Percentiles rank a stretch among this genome's conserved stretches.
Evolutionary conservation across 1,139 yeast genomes (phyloP).

Genomic region (Pichia sp.): DNA sequence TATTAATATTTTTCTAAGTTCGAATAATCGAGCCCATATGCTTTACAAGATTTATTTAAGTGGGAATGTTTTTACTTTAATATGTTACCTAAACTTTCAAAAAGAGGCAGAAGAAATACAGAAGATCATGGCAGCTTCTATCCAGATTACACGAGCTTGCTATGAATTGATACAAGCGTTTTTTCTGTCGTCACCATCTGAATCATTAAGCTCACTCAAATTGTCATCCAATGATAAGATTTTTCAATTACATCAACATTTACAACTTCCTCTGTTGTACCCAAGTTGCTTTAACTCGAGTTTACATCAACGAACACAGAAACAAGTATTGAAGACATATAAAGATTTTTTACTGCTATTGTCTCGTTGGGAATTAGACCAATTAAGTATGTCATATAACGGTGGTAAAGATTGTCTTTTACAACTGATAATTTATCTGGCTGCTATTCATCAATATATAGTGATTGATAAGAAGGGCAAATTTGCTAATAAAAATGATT

Average conservation of each 20-base stretch:
- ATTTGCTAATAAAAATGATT: slow-evolving; percentile 28
- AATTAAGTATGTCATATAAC: slow-evolving; percentile 72
- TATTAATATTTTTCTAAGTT: too few relatives aligned
- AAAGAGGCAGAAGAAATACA: background rate
- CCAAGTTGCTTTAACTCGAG: slow-evolving; percentile 5
- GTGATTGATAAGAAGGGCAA: slow-evolving; percentile 11
- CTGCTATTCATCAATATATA: slow-evolving; percentile 42
- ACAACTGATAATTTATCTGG: slow-evolving; percentile 61
- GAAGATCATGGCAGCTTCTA: background rate
- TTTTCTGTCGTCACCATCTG: background rate
- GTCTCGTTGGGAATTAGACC: slow-evolving; percentile 36
- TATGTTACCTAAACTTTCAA: too few relatives aligned
- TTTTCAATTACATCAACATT: background rate
- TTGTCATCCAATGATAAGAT: background rate
- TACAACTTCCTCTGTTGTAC: slow-evolving; percentile 8
- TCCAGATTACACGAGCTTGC: slow-evolving; percentile 6
- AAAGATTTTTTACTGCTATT: slow-evolving; percentile 25
- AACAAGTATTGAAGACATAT: slow-evolving; percentile 6
- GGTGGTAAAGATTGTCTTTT: slow-evolving; percentile 92
- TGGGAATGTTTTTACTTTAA: too few relatives aligned
- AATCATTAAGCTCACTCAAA: slow-evolving; percentile 2
- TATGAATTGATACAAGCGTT: slow-evolving; percentile 1
- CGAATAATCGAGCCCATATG: too few relatives aligned
- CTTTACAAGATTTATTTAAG: too few relatives aligned
- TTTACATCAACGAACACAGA: slow-evolving; percentile 6